Evolutionary conservation across 495 filamentous ascomycete species (phyloP), one percentile per base, ranked within the genome.

Genomic region (Rhypophila decipiens): DNA sequence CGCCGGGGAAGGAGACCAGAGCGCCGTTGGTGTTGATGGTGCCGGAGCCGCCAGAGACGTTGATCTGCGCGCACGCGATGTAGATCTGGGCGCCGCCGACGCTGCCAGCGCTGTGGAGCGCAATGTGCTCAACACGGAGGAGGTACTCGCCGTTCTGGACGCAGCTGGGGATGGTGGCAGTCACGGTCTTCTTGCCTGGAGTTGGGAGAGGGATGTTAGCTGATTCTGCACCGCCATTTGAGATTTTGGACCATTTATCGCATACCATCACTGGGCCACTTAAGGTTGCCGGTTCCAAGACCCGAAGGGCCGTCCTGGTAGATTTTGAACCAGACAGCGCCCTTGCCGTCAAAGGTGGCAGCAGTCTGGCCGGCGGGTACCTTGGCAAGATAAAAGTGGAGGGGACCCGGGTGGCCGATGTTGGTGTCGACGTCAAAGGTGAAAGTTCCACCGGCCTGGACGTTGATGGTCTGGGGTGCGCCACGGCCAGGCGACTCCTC

Each of bases 81-180:
- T 79, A 80, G 45, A 79, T 70, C 64, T 80, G 77, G 4, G 78
- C 74, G 23, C 74, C 74, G 23, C 66, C 67, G 15, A 57, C 56
- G n/a, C 56, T 40, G 40, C 46, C 43, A 5, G 76, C 77, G 24
- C 52, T 52, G 52, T 79, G 74, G 20, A 78, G 66, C 1, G 65
- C 76, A 18, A 82, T 74, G 48, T 79, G 75, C 60, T 82, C 80
- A 24, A 76, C 71, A 18, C 78, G 69, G 31, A 82, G 61, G 15
- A 84, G 72, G 58, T 83, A 83, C 41, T 78, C 71, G 45, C 78
- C 78, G n/a, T 70, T 56, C 2, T 66, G 66, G n/a, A 77, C 57
- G 47, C 67, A 68, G 10, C 57, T 53, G 20, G 75, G 77, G 44
- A 78, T 69, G 11, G 44, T 67, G 50, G 77, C 69, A 36, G 56